Evolutionary conservation across 2,329 filamentous ascomycete species (phyloP).

Genomic region (Penicillium decumbens): DNA sequence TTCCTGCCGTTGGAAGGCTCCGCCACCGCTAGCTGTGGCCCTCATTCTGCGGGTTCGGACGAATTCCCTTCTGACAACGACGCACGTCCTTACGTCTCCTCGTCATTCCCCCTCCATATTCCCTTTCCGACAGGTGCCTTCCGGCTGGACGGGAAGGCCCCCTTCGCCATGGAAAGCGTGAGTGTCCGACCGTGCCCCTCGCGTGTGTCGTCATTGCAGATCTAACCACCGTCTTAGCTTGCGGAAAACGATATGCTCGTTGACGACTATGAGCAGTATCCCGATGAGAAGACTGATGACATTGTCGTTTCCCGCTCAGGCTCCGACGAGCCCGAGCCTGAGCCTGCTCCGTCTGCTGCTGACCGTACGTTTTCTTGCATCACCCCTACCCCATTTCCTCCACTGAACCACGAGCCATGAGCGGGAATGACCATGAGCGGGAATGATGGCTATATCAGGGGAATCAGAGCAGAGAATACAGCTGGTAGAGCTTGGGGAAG

Average conservation of each 20-base stretch:
- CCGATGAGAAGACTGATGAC: slow-evolving; percentile 59
- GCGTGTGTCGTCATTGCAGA: slow-evolving; percentile 29
- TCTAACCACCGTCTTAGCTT: slow-evolving; percentile 42
- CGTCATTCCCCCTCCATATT: not conserved
- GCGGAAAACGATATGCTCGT: slow-evolving; percentile 59
- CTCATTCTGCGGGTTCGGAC: slow-evolving; percentile 20
- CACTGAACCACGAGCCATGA: not conserved
- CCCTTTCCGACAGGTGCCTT: slow-evolving; percentile 23
- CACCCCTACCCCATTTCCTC: slow-evolving; percentile 8
- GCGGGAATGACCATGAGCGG: not conserved
- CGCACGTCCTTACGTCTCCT: slow-evolving; percentile 6
- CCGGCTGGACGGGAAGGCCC: slow-evolving; percentile 31
- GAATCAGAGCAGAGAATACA: not conserved
- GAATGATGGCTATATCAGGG: not conserved
- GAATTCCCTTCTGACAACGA: slow-evolving; percentile 20
- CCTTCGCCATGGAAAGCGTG: slow-evolving; percentile 45
- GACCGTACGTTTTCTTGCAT: slow-evolving; percentile 46
- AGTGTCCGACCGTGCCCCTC: slow-evolving; percentile 29
- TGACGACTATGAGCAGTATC: slow-evolving; percentile 54
- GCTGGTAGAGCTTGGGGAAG: not conserved
- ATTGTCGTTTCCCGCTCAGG: slow-evolving; percentile 60
- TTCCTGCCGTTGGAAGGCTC: slow-evolving; percentile 23
- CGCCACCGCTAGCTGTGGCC: slow-evolving; percentile 27
- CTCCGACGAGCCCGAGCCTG: slow-evolving; percentile 54
- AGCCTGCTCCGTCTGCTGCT: slow-evolving; percentile 55